Base-by-base conservation (phyloP, 2,329 filamentous ascomycete species). In the Ambrosiella beaveri region DNA sequence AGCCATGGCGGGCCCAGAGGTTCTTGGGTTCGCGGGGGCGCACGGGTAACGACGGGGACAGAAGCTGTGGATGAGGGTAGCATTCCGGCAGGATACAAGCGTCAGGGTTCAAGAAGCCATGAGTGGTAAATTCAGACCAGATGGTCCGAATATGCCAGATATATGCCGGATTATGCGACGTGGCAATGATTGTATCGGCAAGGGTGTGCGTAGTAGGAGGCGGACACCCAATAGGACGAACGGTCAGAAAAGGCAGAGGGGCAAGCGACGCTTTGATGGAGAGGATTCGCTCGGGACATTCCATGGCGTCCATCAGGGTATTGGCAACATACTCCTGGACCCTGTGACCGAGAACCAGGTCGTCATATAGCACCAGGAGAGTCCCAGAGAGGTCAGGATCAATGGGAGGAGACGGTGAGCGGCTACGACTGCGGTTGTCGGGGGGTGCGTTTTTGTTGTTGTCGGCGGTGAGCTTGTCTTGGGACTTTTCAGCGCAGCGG, bases 61-160 rank as follows among this genome's bases (percentile, higher is more conserved):
- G 36, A 2, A 61, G 60, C 3, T 41, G 27, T 7, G 57, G 57
- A 19, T 58, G 57, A 4, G 59, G 61, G 50, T 64, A 65, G 60
- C 65, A 65, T 54, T 66, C 65, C 11, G 65, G 64, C 7, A 66
- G 61, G 36, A 66, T 51, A 36, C 56, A 57, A 9, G 57, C 64
- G 13, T 58, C 59, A 12, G 57, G 41, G 7, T 59, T 55, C 11
- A 66, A 60, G 11, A 63, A 49, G 8, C 61, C 64, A 5, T 41
- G 38, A 3, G 45, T 37, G 5, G 61, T 57, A 58, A 60, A 64
- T 9, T 61, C 57, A 2, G 15, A 36, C 56, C 62, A 62, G 17
- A 63, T 59, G 3, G 59, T 61, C 19, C 47, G 57, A 3, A 65
- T 59, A 17, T 65, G 63, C 13, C 44, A 15, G 39, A 65, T 54